Percentiles rank a stretch among this genome's conserved stretches.
Conservation (phyloP, 495 filamentous ascomycete genomes). For the Lichina pygmaea region DNA sequence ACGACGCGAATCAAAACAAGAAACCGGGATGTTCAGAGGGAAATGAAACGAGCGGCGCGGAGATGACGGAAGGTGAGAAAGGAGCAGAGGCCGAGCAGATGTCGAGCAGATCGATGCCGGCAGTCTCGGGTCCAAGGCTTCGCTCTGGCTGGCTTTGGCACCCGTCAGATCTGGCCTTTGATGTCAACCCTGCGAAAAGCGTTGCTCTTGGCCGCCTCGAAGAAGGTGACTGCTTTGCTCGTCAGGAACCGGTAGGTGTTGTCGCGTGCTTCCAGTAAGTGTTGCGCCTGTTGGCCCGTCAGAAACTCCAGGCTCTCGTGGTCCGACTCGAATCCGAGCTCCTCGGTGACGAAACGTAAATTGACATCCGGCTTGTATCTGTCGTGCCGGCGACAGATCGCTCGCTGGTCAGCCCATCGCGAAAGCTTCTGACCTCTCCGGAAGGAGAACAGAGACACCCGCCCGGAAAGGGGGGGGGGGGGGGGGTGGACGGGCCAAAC, state of each 20-base stretch:
- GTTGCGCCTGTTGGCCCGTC: constrained; percentile 41
- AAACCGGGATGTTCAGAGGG: neutral
- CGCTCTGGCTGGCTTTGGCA: too few species aligned
- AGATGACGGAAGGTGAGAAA: neutral
- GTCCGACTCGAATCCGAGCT: constrained; percentile 85
- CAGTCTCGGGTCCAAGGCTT: too few species aligned
- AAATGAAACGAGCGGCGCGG: neutral
- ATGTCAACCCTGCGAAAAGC: constrained; percentile 79
- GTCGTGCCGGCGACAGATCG: neutral
- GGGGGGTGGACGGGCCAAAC: constrained; percentile 12
- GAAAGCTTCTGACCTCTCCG: neutral
- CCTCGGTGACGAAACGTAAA: constrained; percentile 77
- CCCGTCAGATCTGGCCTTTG: constrained; percentile 72
- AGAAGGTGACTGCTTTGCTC: constrained; percentile 39
- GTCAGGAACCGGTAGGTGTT: constrained; percentile 49
- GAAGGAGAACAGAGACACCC: neutral
- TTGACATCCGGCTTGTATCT: constrained; percentile 82
- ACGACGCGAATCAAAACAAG: neutral
- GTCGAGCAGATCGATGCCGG: too few species aligned
- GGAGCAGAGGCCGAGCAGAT: too few species aligned
- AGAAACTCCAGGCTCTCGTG: constrained; percentile 76
- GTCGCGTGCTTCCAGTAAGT: constrained; percentile 53
- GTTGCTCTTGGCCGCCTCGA: constrained; percentile 39
- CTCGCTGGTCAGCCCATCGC: constrained; percentile 2
- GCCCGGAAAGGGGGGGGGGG: neutral